Percentiles rank a stretch among this genome's conserved stretches.
Conservation (phyloP, 2,329 filamentous ascomycete genomes). For the Claviceps quebecensis region DNA sequence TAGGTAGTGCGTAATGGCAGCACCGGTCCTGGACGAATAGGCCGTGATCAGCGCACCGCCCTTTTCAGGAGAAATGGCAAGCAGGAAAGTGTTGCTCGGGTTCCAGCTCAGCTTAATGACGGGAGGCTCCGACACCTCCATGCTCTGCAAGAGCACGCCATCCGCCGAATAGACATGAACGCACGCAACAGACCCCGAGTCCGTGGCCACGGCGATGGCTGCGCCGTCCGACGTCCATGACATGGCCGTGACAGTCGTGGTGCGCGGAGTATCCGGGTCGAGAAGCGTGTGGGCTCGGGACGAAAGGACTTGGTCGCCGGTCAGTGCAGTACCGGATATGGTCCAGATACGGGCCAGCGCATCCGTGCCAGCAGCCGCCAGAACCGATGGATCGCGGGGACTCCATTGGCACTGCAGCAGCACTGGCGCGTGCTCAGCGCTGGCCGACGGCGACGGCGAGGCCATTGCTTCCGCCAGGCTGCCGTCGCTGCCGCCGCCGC, state of each 20-base stretch:
- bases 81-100: conserved; percentile 36
- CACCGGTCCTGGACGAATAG: conserved; percentile 30
- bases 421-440: conserved; percentile 40
- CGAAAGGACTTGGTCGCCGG: conserved; percentile 23
- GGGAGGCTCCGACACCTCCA: conserved; percentile 45
- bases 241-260: conserved; percentile 42
- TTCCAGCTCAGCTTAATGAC: conserved; percentile 50
- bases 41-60: conserved; percentile 41
- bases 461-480: conserved; percentile 16
- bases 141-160: conserved; percentile 36
- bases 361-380: conserved; percentile 56
- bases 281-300: conserved; percentile 27
- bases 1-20: conserved; percentile 33
- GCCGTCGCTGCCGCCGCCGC: conserved; percentile 22
- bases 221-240: conserved; percentile 46
- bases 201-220: conserved; percentile 43
- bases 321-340: conserved; percentile 33
- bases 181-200: conserved; percentile 35
- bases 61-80: conserved; percentile 43
- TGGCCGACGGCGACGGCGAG: conserved; percentile 23
- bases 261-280: conserved; percentile 36
- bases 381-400: conserved; percentile 47
- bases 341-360: conserved; percentile 58
- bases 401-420: conserved; percentile 58
- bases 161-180: conserved; percentile 43